Base-by-base conservation (phyloP, 768 basidiomycete species). In the Auricularia heimuer region DNA sequence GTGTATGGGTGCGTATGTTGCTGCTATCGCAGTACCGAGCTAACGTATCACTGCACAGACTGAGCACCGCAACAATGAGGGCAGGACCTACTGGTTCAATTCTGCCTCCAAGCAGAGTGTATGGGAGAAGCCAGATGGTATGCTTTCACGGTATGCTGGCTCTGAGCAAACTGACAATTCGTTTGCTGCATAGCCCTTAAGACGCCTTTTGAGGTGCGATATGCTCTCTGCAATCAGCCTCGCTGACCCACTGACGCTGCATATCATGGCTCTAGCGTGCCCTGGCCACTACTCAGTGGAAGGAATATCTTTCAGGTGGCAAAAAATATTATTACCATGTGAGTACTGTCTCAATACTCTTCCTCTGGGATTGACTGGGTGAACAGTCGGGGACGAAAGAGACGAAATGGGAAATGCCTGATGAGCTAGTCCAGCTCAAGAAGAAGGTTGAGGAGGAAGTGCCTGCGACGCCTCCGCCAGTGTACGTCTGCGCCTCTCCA, bases 71-170 rank as follows among this genome's bases (percentile, higher is more conserved):
- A 96, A 95, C 76, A 87, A 92, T 1, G 96, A 97, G 72, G 94
- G 94, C n/a, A 82, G 94, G n/a, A 93, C 92, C 0, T 98, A 98
- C 72, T 98, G 95, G 95, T 94, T 94, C 77, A 94, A 97, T 73
- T 86, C 92, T 0, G 82, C 80, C 10, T 91, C 89, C 3, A 86
- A 88, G 70, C 90, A 92, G 70, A 96, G 94, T 72, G 93, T 95
- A 63, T 98, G 95, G 96, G 95, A 98, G 77, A 99, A 98, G 74
- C 97, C 97, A 66, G 92, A 95, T 74, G 91, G 90, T 90, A 70
- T 70, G 82, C 71, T 62, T 39, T 10, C 34, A 34, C 29, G 3
- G 21, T 7, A 11, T 11, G 34, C 0, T 11, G 34, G 56, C 56
- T 11, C 11, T 21, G 11, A 56, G 21, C 7, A 42, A 7, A 42